These are phyloP conservation scores for Incumbomyces delicatus DNA, from an alignment of 2,329 filamentous ascomycete species.

Conservation along the genomic window DNA sequence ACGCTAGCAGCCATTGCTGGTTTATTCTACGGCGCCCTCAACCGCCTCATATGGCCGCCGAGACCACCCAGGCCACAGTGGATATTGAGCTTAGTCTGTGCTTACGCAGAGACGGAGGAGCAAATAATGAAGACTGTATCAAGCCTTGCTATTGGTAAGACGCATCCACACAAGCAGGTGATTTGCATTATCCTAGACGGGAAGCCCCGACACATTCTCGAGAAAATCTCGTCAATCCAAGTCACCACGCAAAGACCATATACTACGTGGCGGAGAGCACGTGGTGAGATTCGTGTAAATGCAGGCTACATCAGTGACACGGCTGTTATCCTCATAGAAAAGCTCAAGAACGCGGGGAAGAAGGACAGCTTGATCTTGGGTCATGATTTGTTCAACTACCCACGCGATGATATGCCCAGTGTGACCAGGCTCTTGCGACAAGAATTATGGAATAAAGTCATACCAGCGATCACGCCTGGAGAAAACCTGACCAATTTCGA, in stretches of 20 bases:
- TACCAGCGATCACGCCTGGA: slow-evolving; percentile 4
- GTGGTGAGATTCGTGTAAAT: slow-evolving; percentile 4
- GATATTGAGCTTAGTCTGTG: slow-evolving; percentile 9
- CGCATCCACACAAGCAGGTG: slow-evolving; percentile 9
- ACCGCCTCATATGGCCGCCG: slow-evolving; percentile 4
- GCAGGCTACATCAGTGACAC: slow-evolving; percentile 8
- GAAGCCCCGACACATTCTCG: slow-evolving; percentile 7
- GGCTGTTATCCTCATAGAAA: slow-evolving; percentile 8
- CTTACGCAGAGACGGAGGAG: slow-evolving; percentile 11
- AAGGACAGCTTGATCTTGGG: slow-evolving; percentile 11
- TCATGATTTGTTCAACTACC: slow-evolving; percentile 11
- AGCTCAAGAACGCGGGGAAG: slow-evolving; percentile 10
- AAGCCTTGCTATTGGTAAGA: slow-evolving; percentile 4
- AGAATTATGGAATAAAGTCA: slow-evolving; percentile 7
- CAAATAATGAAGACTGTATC: slow-evolving; percentile 10
- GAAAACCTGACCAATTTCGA: slow-evolving; percentile 5
- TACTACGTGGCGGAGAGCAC: slow-evolving; percentile 7
- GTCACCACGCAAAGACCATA: slow-evolving; percentile 6
- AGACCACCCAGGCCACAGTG: slow-evolving; percentile 4
- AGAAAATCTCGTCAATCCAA: slow-evolving; percentile 5
- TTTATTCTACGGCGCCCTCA: background rate
- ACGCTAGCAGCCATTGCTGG: background rate
- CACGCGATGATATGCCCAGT: slow-evolving; percentile 7
- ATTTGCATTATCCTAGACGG: slow-evolving; percentile 12
- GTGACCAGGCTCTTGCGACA: slow-evolving; percentile 7